phyloP scores from a whole-genome alignment of 1,139 yeast species.

The Kodamaea suecica region DNA sequence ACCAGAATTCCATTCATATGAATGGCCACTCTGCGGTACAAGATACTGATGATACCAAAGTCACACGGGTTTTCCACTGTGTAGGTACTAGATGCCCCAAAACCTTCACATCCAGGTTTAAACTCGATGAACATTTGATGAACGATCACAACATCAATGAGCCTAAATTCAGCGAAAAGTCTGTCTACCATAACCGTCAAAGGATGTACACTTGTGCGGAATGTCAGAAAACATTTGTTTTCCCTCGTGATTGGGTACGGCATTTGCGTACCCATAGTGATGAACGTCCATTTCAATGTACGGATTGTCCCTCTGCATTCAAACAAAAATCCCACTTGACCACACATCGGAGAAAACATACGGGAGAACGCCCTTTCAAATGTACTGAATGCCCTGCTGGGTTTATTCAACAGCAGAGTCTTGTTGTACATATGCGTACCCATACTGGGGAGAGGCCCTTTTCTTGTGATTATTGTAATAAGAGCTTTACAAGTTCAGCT shows the following conservation, averaged over 20 bases:
- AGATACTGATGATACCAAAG: slow-evolving; percentile 1
- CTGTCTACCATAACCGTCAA: slow-evolving; percentile 6
- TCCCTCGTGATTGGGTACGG: slow-evolving; percentile 21
- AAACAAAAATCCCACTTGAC: slow-evolving; percentile 82
- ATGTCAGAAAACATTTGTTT: slow-evolving; percentile 20
- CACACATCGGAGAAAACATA: slow-evolving; percentile 85
- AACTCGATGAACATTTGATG: slow-evolving; percentile 9
- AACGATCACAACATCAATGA: slow-evolving; percentile 7
- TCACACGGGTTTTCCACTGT: slow-evolving; percentile 14
- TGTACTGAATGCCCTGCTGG: slow-evolving; percentile 66
- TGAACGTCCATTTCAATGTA: slow-evolving; percentile 24
- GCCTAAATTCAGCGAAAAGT: slow-evolving; percentile 9
- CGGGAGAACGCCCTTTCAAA: slow-evolving; percentile 72
- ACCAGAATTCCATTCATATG: slow-evolving; percentile 12
- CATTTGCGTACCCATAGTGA: slow-evolving; percentile 26
- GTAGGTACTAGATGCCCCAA: slow-evolving; percentile 9
- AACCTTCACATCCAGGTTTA: slow-evolving; percentile 11
- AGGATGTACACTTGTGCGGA: slow-evolving; percentile 4
- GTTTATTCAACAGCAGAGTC: slow-evolving; percentile 66
- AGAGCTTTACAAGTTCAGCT: slow-evolving; percentile 61
- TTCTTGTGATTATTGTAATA: slow-evolving; percentile 45
- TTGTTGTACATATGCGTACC: slow-evolving; percentile 71
- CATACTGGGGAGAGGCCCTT: slow-evolving; percentile 83
- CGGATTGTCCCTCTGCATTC: slow-evolving; percentile 39
- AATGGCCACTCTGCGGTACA: slow-evolving; percentile 5